Evolutionary conservation across 2,329 filamentous ascomycete species (phyloP).

Genomic region (Daldinia eschscholtzii): DNA sequence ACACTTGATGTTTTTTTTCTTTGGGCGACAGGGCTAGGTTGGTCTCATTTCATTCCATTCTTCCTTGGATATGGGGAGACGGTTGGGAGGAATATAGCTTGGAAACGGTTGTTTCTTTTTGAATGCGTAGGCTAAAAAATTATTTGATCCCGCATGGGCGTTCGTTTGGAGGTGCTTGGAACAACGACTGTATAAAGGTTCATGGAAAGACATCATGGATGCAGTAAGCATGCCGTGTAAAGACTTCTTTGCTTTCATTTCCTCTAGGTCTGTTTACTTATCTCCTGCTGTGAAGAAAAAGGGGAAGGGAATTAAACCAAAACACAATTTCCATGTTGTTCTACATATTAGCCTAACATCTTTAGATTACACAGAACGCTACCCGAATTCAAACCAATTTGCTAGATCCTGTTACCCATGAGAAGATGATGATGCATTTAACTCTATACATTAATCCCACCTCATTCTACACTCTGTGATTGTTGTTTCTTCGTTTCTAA

Average conservation of each 20-base stretch:
- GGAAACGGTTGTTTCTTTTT: too few species aligned
- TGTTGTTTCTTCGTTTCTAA: background rate
- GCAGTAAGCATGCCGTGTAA: background rate
- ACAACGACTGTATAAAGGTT: background rate
- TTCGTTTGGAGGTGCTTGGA: too few species aligned
- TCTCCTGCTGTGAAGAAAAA: too few species aligned
- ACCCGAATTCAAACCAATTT: slow-evolving; percentile 18
- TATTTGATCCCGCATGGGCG: too few species aligned
- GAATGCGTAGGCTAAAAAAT: too few species aligned
- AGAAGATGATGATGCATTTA: slow-evolving; percentile 5
- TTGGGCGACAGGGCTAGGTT: too few species aligned
- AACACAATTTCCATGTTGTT: slow-evolving; percentile 23
- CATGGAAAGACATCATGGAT: background rate
- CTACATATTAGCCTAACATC: slow-evolving; percentile 31
- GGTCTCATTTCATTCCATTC: too few species aligned
- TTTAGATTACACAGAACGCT: slow-evolving; percentile 15
- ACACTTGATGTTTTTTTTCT: too few species aligned
- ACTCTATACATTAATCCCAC: slow-evolving; percentile 3
- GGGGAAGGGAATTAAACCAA: background rate
- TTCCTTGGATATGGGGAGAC: too few species aligned
- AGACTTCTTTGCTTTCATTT: background rate
- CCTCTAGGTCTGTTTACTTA: background rate
- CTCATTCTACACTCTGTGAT: slow-evolving; percentile 18
- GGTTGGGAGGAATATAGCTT: too few species aligned
- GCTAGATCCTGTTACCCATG: slow-evolving; percentile 13